Percentiles rank a stretch among this genome's conserved stretches.
These are phyloP conservation scores for Dalbergia cochinchinensis DNA, from an alignment of 306 rosid species.

Conservation along the genomic window DNA sequence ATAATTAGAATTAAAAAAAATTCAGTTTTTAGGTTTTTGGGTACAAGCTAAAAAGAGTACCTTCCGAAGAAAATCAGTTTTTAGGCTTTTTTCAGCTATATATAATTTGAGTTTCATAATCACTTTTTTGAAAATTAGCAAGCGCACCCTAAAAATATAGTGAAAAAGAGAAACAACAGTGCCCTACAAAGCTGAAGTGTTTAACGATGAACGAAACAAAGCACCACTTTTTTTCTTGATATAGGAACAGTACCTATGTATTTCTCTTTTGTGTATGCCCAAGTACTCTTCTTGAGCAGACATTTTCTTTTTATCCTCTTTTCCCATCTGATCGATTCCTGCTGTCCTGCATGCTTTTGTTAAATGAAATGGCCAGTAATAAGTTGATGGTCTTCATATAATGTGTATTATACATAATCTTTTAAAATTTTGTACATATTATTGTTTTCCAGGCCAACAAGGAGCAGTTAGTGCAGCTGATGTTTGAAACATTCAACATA, in stretches of 20 bases:
- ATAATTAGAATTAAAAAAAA: too few species aligned
- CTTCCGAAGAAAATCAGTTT: too few species aligned
- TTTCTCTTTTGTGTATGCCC: not conserved
- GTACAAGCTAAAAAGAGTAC: too few species aligned
- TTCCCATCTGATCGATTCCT: not conserved
- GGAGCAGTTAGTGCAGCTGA: conserved; percentile 92
- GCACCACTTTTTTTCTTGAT: too few species aligned
- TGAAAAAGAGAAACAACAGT: not conserved
- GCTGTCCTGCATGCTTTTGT: not conserved
- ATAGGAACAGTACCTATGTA: too few species aligned
- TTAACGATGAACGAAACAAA: too few species aligned
- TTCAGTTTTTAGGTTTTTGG: too few species aligned
- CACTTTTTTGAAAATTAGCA: too few species aligned
- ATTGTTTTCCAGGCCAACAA: conserved; percentile 72
- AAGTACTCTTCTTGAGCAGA: not conserved
- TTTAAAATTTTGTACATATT: not conserved
- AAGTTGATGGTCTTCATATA: conserved; percentile 24
- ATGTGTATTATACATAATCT: not conserved
- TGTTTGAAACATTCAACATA: conserved; percentile 95
- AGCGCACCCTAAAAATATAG: not conserved
- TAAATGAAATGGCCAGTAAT: conserved; percentile 18
- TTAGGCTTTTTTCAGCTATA: too few species aligned
- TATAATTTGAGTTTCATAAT: too few species aligned
- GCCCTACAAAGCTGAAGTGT: too few species aligned
- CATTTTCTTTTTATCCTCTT: not conserved